Percentiles rank a stretch among this genome's conserved stretches.
Conservation (phyloP, 106 monocot genomes). For the Chionographis japonica region DNA sequence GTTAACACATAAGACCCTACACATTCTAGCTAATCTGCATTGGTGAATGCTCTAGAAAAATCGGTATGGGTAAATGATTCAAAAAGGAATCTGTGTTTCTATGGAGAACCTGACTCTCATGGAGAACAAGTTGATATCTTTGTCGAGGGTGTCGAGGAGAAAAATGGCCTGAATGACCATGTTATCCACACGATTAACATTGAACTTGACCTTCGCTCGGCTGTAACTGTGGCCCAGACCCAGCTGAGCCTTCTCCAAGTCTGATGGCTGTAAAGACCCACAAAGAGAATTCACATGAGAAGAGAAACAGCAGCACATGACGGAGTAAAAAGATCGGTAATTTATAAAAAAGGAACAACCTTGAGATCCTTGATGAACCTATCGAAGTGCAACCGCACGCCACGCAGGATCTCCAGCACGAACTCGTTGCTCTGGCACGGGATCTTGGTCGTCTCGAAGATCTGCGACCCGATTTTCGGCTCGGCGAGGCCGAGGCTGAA, state of each 20-base stretch:
- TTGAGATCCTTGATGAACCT: conserved; percentile 75
- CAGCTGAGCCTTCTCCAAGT: conserved; percentile 81
- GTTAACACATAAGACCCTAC: too few relatives aligned
- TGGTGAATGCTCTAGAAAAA: too few relatives aligned
- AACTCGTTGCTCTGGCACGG: conserved; percentile 89
- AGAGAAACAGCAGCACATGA: not conserved
- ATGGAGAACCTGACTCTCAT: conserved; percentile 98
- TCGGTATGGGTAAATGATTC: too few relatives aligned
- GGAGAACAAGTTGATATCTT: conserved; percentile 91
- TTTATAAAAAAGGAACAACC: conserved; percentile 26
- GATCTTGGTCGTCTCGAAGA: conserved; percentile 69
- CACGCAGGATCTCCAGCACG: conserved; percentile 76
- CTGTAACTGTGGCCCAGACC: conserved; percentile 94
- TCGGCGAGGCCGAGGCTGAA: conserved; percentile 70
- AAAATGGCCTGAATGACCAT: conserved; percentile 80
- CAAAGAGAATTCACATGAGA: not conserved
- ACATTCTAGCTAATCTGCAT: too few relatives aligned
- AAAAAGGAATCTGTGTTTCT: too few relatives aligned
- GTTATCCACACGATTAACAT: conserved; percentile 96
- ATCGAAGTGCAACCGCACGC: conserved; percentile 80
- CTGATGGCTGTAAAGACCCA: conserved; percentile 45
- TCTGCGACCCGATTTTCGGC: conserved; percentile 86
- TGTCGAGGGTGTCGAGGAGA: conserved; percentile 66
- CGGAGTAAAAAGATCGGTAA: not conserved
- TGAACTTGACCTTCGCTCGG: conserved; percentile 93